phyloP scores from a whole-genome alignment of 2,329 filamentous ascomycete species.

The Colletotrichum scovillei region DNA sequence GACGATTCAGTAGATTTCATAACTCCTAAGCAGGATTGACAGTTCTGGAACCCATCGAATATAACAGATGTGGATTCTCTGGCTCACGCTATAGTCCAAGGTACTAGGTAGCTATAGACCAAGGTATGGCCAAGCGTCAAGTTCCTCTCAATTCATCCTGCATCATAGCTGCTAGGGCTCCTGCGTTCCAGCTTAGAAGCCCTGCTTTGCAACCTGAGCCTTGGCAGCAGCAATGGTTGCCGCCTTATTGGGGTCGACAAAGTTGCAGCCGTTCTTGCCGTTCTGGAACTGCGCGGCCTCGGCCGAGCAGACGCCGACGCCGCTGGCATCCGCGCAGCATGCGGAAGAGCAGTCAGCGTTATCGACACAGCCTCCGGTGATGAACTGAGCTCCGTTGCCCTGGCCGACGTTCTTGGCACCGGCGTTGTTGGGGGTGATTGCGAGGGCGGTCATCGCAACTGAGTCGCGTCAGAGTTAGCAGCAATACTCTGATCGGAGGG shows the following conservation, averaged over 20 bases:
- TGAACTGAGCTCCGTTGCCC: slow-evolving; percentile 41
- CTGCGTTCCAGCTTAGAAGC: slow-evolving; percentile 33
- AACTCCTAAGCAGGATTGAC: neutral
- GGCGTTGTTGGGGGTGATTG: slow-evolving; percentile 40
- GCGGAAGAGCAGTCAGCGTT: slow-evolving; percentile 42
- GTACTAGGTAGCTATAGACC: neutral
- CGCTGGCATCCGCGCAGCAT: slow-evolving; percentile 44
- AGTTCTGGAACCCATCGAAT: neutral
- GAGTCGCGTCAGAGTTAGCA: neutral
- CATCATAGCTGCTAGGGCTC: neutral
- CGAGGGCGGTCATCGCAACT: slow-evolving; percentile 38
- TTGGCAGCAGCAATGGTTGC: slow-evolving; percentile 32
- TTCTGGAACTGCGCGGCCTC: slow-evolving; percentile 42
- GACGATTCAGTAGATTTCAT: neutral
- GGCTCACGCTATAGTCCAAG: neutral
- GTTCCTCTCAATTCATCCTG: too few species aligned
- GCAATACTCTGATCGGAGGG: neutral
- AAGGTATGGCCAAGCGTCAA: too few species aligned
- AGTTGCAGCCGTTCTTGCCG: slow-evolving; percentile 48
- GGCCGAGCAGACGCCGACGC: slow-evolving; percentile 44
- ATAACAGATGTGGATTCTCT: neutral
- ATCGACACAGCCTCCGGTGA: slow-evolving; percentile 44
- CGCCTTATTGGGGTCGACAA: slow-evolving; percentile 38
- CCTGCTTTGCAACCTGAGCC: slow-evolving; percentile 31
- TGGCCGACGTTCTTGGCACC: slow-evolving; percentile 33